A percentile compares a stretch with the other conserved stretches of the same genome.
phyloP scores from a whole-genome alignment of 257 asterid genomes.

The Oldenlandia corymbosa region DNA sequence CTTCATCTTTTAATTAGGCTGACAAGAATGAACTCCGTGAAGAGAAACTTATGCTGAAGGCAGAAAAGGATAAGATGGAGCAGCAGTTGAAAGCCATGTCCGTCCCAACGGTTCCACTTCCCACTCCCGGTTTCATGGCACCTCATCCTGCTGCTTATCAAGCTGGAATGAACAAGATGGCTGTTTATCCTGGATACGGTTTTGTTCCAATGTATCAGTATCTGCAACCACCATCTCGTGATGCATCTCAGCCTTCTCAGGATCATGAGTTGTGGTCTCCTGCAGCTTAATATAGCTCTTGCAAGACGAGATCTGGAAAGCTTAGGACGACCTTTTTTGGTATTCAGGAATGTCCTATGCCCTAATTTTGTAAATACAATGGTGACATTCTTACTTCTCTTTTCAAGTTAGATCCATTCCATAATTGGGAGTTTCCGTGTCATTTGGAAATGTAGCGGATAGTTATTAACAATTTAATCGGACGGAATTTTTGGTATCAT shows the following conservation, averaged over 20 bases:
- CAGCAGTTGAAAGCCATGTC: constrained; percentile 54
- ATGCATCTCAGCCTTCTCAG: constrained; percentile 70
- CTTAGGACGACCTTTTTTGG: constrained; percentile 2
- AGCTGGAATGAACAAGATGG: constrained; percentile 52
- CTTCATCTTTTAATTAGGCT: constrained; percentile 32
- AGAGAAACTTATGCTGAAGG: constrained; percentile 65
- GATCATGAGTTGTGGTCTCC: constrained; percentile 81
- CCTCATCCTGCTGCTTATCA: constrained; percentile 60
- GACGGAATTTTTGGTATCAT: not conserved
- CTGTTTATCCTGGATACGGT: constrained; percentile 65
- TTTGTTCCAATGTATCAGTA: constrained; percentile 86
- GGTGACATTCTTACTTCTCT: not conserved
- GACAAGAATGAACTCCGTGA: constrained; percentile 86
- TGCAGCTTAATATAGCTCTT: constrained; percentile 58
- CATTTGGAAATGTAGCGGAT: not conserved
- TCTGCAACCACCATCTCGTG: constrained; percentile 56
- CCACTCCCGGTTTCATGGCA: constrained; percentile 61
- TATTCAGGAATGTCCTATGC: constrained; percentile 10
- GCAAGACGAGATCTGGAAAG: constrained; percentile 12
- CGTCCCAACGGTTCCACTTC: constrained; percentile 46
- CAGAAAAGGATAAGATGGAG: constrained; percentile 72
- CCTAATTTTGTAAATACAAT: constrained; percentile 8
- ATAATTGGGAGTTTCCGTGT: not conserved
- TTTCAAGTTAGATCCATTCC: not conserved
- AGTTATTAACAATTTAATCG: constrained; percentile 1